Evolutionary conservation across 2,329 filamentous ascomycete genomes (phyloP).

Genomic region (Fusarium sp.): DNA sequence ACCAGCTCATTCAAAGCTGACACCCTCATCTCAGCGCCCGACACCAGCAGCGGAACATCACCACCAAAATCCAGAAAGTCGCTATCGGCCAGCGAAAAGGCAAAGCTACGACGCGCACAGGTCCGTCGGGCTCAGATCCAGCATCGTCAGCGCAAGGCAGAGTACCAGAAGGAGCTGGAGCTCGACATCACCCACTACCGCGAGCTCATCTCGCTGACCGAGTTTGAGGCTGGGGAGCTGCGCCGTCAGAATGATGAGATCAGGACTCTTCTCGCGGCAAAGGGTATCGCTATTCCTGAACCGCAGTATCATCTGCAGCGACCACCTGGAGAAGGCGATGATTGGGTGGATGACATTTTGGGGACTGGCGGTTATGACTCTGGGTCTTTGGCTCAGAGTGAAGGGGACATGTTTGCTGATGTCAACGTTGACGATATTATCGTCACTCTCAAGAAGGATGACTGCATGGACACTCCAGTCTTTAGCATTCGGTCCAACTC

Average conservation of each 20-base stretch:
- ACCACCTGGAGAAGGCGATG: slow-evolving; percentile 12
- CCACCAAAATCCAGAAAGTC: slow-evolving; percentile 37
- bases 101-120: slow-evolving; percentile 62
- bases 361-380: slow-evolving; percentile 12
- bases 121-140: slow-evolving; percentile 66
- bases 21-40: slow-evolving; percentile 27
- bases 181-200: slow-evolving; percentile 62
- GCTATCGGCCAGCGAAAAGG: slow-evolving; percentile 52
- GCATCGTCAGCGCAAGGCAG: slow-evolving; percentile 67
- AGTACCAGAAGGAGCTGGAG: slow-evolving; percentile 67
- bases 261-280: slow-evolving; percentile 48
- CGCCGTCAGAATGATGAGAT: slow-evolving; percentile 59
- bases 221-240: slow-evolving; percentile 55
- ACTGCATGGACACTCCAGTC: slow-evolving; percentile 56
- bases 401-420: slow-evolving; percentile 48
- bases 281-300: slow-evolving; percentile 38
- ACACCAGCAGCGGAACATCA: slow-evolving; percentile 24
- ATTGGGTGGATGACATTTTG: slow-evolving; percentile 39
- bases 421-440: slow-evolving; percentile 55
- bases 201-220: slow-evolving; percentile 58
- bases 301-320: slow-evolving; percentile 18
- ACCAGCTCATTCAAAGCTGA: slow-evolving; percentile 13
- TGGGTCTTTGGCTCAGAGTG: neutral
- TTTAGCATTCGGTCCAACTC: slow-evolving; percentile 55
- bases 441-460: slow-evolving; percentile 57